These are phyloP conservation scores for Blastocladiella emersonii DNA, from an alignment of 371 early-diverging fungal genomes.

Conservation along the genomic window DNA sequence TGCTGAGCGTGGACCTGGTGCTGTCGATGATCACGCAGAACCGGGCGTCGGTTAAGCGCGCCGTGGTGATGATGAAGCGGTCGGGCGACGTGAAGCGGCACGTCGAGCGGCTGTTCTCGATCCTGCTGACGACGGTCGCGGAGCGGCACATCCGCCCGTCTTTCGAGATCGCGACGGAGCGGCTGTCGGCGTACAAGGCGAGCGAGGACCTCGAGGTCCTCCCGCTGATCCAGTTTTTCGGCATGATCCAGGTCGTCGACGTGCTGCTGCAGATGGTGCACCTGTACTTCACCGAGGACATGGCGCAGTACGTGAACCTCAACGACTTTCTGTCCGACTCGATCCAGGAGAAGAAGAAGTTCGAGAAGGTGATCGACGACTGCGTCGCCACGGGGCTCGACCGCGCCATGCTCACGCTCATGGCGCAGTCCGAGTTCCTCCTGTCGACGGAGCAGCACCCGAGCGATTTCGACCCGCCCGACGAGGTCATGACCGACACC, in stretches of 20 bases:
- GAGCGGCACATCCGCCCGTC: conserved; percentile 52
- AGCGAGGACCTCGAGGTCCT: conserved; percentile 11
- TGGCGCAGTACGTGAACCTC: conserved; percentile 62
- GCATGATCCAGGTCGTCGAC: conserved; percentile 74
- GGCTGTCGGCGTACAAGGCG: conserved; percentile 11
- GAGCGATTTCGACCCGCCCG: conserved; percentile 53
- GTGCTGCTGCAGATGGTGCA: conserved; percentile 74
- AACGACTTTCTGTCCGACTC: conserved; percentile 67
- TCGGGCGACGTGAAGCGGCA: conserved; percentile 26
- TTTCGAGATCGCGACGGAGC: conserved; percentile 27
- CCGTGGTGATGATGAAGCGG: conserved; percentile 23
- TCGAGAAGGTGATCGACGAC: conserved; percentile 70
- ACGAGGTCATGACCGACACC: conserved; percentile 29
- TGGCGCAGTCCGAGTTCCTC: conserved; percentile 62
- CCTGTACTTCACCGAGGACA: conserved; percentile 66
- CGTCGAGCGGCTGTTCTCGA: conserved; percentile 48
- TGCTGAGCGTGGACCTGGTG: conserved; percentile 59
- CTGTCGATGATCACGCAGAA: conserved; percentile 64
- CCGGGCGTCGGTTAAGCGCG: conserved; percentile 57
- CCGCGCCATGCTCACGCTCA: conserved; percentile 57
- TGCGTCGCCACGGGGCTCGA: conserved; percentile 80
- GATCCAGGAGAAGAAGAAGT: conserved; percentile 66
- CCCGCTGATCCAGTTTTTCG: conserved; percentile 56
- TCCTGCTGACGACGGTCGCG: conserved; percentile 44
- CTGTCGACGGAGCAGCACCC: conserved; percentile 42